phyloP scores from a whole-genome alignment of 495 filamentous ascomycete genomes.

The Bombardia bombarda region DNA sequence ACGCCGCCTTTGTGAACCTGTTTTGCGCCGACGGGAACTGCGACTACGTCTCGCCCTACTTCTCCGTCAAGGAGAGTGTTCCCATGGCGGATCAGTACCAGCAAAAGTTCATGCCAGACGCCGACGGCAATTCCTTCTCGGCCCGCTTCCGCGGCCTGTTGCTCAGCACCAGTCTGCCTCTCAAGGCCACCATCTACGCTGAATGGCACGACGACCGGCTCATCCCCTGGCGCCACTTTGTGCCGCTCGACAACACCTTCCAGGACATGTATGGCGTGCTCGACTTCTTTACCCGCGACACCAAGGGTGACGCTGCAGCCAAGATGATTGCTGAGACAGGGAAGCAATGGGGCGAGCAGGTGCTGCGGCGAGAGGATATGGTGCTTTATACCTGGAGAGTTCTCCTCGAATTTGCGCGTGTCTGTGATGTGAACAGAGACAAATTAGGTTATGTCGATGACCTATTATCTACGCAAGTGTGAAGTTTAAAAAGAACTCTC shows the following conservation, averaged over 20 bases:
- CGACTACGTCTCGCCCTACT: slow-evolving; percentile 25
- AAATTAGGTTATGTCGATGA: background rate
- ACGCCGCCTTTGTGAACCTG: slow-evolving; percentile 33
- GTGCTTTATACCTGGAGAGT: slow-evolving; percentile 35
- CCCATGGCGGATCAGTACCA: slow-evolving; percentile 49
- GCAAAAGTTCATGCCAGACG: slow-evolving; percentile 44
- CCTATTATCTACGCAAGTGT: no score
- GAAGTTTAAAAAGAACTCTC: no score
- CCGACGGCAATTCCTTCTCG: slow-evolving; percentile 50
- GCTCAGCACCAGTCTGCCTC: slow-evolving; percentile 26
- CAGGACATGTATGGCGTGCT: slow-evolving; percentile 33
- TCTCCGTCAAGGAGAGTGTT: slow-evolving; percentile 16
- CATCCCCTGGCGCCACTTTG: slow-evolving; percentile 45
- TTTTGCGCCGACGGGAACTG: slow-evolving; percentile 22
- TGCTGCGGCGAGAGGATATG: slow-evolving; percentile 32
- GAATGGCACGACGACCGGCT: slow-evolving; percentile 54
- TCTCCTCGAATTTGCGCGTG: slow-evolving; percentile 35
- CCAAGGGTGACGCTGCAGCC: slow-evolving; percentile 22
- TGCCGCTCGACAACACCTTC: slow-evolving; percentile 23
- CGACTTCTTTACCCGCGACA: slow-evolving; percentile 11
- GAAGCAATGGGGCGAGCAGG: slow-evolving; percentile 30
- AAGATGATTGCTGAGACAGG: slow-evolving; percentile 37
- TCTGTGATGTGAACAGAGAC: slow-evolving; percentile 18
- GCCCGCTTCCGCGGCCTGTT: slow-evolving; percentile 44
- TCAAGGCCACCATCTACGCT: slow-evolving; percentile 43